A percentile compares a stretch with the other conserved stretches of the same genome.
Conservation (phyloP, 1,284 basidiomycete genomes). For the Ceratobasidium sp. region DNA sequence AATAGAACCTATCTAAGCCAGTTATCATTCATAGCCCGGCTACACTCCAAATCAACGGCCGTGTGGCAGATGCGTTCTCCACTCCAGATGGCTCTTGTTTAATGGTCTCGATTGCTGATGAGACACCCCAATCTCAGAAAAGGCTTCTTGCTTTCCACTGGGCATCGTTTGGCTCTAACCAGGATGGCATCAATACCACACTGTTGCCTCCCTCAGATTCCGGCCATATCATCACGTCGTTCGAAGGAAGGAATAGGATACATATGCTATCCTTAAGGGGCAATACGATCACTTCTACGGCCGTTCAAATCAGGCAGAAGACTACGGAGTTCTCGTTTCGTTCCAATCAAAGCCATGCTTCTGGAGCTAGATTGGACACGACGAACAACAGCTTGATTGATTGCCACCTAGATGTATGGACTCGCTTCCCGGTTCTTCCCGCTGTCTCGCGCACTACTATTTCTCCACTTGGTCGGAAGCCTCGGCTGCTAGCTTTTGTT, state of each 20-base stretch:
- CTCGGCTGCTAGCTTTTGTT: conserved; percentile 61
- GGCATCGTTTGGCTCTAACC: conserved; percentile 66
- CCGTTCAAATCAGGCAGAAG: conserved; percentile 67
- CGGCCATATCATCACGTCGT: conserved; percentile 60
- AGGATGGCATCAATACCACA: conserved; percentile 59
- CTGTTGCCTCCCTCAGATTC: conserved; percentile 51
- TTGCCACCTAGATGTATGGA: conserved; percentile 59
- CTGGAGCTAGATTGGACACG: neutral
- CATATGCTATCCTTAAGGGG: conserved; percentile 62
- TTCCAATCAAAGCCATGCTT: conserved; percentile 23
- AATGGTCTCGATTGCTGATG: neutral
- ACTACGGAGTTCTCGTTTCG: conserved; percentile 68
- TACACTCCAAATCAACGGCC: neutral
- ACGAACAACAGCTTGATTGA: conserved; percentile 68
- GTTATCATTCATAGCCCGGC: neutral
- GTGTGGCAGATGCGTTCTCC: conserved; percentile 8
- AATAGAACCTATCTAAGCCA: neutral
- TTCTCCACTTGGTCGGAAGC: conserved; percentile 55
- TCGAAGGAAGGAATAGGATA: conserved; percentile 60
- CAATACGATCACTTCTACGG: conserved; percentile 59
- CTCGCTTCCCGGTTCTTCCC: conserved; percentile 55
- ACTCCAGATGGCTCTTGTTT: conserved; percentile 33
- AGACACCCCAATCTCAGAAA: neutral
- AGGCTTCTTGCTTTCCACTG: conserved; percentile 65
- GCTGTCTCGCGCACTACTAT: conserved; percentile 65